A percentile compares a stretch with the other conserved stretches of the same genome.
phyloP scores from a whole-genome alignment of 495 filamentous ascomycete genomes.

The Letharia columbiana region DNA sequence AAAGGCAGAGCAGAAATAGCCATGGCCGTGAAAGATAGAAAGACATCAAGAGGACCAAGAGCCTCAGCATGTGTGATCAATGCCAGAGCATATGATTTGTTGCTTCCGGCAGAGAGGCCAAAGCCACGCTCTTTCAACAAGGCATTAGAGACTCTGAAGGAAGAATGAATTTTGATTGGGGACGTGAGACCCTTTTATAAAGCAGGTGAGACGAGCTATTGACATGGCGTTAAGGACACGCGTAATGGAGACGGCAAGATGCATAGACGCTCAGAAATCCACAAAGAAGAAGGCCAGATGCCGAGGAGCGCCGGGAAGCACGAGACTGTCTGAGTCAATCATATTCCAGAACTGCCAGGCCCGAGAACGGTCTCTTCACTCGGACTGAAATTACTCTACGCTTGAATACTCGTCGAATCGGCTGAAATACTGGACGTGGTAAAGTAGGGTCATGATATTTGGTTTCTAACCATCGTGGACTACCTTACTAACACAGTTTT shows the following conservation, averaged over 20 bases:
- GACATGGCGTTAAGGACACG: neutral
- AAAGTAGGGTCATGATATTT: no score
- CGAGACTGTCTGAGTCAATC: neutral
- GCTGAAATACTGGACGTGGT: no score
- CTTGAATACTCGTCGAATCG: no score
- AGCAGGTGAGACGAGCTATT: neutral
- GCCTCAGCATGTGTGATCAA: neutral
- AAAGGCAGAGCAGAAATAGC: neutral
- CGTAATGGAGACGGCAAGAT: neutral
- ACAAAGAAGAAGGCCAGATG: neutral
- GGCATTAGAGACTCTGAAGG: neutral
- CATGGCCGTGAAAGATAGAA: neutral
- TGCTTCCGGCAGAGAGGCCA: neutral
- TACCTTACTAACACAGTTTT: no score
- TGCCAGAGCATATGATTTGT: neutral
- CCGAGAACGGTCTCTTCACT: no score
- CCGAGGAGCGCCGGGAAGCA: slow-evolving; percentile 3
- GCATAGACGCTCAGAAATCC: neutral
- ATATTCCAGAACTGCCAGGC: neutral
- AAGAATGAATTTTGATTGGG: neutral
- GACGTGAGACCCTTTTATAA: neutral
- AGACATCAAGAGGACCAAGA: neutral
- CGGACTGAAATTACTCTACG: no score
- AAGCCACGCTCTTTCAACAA: neutral
- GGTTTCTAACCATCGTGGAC: no score